Percentiles rank a stretch among this genome's conserved stretches.
phyloP scores from a whole-genome alignment of 2,329 filamentous ascomycete species.

The Mollisia scopiformis region DNA sequence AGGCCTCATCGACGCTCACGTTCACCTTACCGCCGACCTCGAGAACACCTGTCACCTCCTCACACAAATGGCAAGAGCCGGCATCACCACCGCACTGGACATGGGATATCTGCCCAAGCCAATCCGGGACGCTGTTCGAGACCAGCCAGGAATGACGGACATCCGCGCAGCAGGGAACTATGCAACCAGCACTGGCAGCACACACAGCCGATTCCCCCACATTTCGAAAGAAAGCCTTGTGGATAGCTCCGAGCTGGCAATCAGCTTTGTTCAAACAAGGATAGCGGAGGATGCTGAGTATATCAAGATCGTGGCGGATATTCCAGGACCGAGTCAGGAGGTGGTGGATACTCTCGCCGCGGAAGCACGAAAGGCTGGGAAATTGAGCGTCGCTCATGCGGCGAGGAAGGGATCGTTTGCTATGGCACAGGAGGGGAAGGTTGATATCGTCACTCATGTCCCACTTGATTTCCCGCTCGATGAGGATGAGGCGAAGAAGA shows the following conservation, averaged over 20 bases:
- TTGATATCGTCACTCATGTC: no score
- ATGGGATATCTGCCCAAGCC: no score
- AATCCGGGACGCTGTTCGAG: no score
- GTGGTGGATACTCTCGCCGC: not conserved
- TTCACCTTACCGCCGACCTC: constrained; percentile 8
- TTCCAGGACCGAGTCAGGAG: constrained; percentile 1
- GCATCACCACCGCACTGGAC: constrained; percentile 16
- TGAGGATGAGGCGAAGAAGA: constrained; percentile 5
- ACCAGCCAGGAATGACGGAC: not conserved
- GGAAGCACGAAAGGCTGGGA: not conserved
- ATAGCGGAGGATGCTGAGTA: constrained; percentile 11
- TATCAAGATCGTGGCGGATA: constrained; percentile 17
- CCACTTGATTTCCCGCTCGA: no score
- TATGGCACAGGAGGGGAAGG: constrained; percentile 13
- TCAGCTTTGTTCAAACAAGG: constrained; percentile 9
- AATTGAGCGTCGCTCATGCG: constrained; percentile 18
- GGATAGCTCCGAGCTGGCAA: constrained; percentile 2
- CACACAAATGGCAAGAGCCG: not conserved
- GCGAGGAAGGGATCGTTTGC: not conserved
- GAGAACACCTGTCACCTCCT: not conserved
- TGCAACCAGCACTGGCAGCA: not conserved
- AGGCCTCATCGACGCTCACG: constrained; percentile 17
- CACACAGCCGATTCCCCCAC: not conserved
- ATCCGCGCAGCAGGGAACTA: not conserved
- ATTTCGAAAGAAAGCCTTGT: not conserved